A percentile compares a stretch with the other conserved stretches of the same genome.
These are phyloP conservation scores for Eucalyptus urophylla DNA, from an alignment of 345 rosid species.

Conservation along the genomic window DNA sequence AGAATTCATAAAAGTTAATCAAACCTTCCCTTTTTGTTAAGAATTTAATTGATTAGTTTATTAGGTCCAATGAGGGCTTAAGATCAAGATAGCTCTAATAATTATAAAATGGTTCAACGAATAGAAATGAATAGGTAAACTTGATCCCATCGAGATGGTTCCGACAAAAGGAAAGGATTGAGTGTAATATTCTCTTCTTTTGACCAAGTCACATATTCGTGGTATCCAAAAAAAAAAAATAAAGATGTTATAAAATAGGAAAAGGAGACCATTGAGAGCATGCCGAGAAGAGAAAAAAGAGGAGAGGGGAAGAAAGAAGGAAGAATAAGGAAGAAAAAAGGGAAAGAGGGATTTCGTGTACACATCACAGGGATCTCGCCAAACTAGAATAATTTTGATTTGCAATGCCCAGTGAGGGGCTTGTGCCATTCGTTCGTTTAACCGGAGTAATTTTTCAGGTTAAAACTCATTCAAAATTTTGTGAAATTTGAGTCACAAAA, in stretches of 20 bases:
- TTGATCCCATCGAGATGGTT: not conserved
- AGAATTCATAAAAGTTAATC: not conserved
- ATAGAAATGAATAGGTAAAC: not conserved
- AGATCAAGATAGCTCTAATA: not conserved
- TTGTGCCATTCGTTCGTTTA: accelerated
- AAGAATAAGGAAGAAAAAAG: not conserved
- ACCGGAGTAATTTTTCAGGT: too few species aligned
- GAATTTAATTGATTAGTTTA: not conserved
- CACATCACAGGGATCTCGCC: accelerated
- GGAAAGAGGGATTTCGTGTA: not conserved
- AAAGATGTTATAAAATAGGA: too few species aligned
- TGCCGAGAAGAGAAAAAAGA: not conserved
- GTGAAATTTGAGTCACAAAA: accelerated
- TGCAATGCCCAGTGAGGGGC: accelerated
- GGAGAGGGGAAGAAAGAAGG: not conserved
- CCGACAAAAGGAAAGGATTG: too few species aligned
- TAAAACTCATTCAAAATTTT: too few species aligned
- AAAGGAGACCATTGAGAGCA: not conserved
- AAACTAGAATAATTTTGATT: too few species aligned
- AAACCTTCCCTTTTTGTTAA: not conserved
- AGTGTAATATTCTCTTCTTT: too few species aligned
- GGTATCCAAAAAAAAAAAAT: not conserved
- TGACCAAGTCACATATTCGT: not conserved
- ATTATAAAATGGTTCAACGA: not conserved
- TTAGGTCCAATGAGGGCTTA: not conserved